A percentile compares a stretch with the other conserved stretches of the same genome.
Conservation (phyloP, 805 yeast genomes). For the Myxozyma vanderwaltii region DNA sequence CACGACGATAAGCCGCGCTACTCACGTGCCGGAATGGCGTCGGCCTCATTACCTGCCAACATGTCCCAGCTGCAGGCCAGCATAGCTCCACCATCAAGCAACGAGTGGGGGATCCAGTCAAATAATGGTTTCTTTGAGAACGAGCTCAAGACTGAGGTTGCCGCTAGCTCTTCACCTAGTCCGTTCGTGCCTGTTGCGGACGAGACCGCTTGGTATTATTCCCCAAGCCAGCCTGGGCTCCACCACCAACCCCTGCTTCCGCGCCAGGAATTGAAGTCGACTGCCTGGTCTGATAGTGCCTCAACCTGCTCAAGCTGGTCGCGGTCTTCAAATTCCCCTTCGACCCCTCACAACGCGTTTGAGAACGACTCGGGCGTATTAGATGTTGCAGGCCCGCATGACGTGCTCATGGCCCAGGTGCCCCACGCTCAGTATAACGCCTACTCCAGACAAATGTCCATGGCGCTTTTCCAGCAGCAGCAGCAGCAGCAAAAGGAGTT, state of each 20-base stretch:
- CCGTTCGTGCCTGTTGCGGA: too few species aligned
- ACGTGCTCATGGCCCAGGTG: background rate
- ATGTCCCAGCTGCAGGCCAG: too few species aligned
- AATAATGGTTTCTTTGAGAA: too few species aligned
- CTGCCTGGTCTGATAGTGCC: constrained; percentile 6
- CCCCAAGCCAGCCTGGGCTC: background rate
- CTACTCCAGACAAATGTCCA: background rate
- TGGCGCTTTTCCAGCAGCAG: background rate
- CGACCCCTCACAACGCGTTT: constrained; percentile 1
- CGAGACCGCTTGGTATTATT: too few species aligned
- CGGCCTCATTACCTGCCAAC: background rate
- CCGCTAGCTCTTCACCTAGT: background rate
- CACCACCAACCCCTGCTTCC: background rate
- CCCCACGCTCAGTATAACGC: background rate
- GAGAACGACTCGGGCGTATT: background rate
- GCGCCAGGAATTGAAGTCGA: background rate
- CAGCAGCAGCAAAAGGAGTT: constrained; percentile 5
- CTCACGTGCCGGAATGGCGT: background rate
- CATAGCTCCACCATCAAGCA: too few species aligned
- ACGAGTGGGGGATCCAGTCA: too few species aligned
- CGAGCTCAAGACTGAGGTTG: background rate
- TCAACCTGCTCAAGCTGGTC: constrained; percentile 12
- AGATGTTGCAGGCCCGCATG: background rate
- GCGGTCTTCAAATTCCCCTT: constrained; percentile 1
- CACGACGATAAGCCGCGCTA: background rate